A percentile compares a stretch with the other conserved stretches of the same genome.
Conservation (phyloP, 441 rosid genomes). For the Codiaeum variegatum region DNA sequence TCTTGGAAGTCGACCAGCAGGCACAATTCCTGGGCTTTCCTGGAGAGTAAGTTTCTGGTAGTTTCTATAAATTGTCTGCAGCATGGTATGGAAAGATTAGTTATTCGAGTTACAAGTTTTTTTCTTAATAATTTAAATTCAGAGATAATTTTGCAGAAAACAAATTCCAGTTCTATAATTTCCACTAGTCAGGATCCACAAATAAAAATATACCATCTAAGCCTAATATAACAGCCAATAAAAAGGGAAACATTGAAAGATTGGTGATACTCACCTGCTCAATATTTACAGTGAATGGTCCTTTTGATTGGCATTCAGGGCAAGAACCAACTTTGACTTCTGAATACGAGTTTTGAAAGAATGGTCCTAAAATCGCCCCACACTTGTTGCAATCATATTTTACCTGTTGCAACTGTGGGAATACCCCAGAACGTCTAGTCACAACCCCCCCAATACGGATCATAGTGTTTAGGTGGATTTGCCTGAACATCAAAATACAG, state of each 20-base stretch:
- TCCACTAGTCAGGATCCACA: background rate
- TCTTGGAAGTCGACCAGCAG: slow-evolving; percentile 99
- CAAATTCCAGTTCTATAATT: background rate
- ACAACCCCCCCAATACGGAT: slow-evolving; percentile 98
- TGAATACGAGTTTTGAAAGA: slow-evolving; percentile 93
- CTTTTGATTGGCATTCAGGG: slow-evolving; percentile 96
- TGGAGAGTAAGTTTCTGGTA: slow-evolving; percentile 96
- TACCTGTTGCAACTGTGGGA: slow-evolving; percentile 95
- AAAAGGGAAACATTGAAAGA: slow-evolving; percentile 11
- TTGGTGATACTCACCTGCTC: slow-evolving; percentile 64
- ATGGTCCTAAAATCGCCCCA: slow-evolving; percentile 87
- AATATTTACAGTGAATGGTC: slow-evolving; percentile 88
- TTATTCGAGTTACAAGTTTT: background rate
- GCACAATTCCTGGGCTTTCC: slow-evolving; percentile 99
- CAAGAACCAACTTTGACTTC: slow-evolving; percentile 99
- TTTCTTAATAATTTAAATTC: background rate
- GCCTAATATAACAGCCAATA: background rate
- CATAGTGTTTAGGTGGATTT: slow-evolving; percentile 95
- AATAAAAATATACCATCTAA: background rate
- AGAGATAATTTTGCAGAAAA: background rate
- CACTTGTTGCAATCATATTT: slow-evolving; percentile 97
- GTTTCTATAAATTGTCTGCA: slow-evolving; percentile 91
- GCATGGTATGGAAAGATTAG: slow-evolving; percentile 18
- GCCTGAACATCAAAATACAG: slow-evolving; percentile 46
- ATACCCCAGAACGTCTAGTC: slow-evolving; percentile 93